Conservation (phyloP, 225 moss, liverwort and hornwort species). For the Ulota crispa region DNA sequence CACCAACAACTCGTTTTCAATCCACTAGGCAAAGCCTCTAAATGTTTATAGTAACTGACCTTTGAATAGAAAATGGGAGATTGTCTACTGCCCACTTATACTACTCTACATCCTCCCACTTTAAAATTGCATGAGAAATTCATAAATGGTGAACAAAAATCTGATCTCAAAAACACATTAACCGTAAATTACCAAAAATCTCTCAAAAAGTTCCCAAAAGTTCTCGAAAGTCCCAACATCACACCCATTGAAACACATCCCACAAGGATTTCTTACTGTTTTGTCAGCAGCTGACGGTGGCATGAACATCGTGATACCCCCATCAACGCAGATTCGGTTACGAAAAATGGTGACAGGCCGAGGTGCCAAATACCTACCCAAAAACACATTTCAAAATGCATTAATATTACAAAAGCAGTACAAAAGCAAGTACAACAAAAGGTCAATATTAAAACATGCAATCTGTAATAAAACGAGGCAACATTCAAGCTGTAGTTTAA, state of each 20-base stretch:
- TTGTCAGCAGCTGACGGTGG: slow-evolving; percentile 85
- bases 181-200: background rate
- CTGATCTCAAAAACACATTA: background rate
- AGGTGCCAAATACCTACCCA: slow-evolving; percentile 76
- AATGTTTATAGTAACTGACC: background rate
- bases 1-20: background rate
- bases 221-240: background rate
- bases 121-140: background rate
- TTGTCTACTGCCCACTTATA: background rate
- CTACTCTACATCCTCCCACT: background rate
- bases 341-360: slow-evolving; percentile 82
- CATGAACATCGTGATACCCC: slow-evolving; percentile 89
- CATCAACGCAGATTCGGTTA: slow-evolving; percentile 84
- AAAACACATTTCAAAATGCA: background rate
- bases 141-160: background rate
- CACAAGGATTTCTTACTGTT: slow-evolving; percentile 50
- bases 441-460: background rate
- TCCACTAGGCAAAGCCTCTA: background rate
- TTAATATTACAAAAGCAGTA: background rate
- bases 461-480: background rate
- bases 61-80: background rate
- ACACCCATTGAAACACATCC: background rate
- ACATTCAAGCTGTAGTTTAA: background rate
- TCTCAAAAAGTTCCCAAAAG: background rate
- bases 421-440: background rate